phyloP scores from a whole-genome alignment of 73 alveolate genomes.

The Paraurostyla sp. region DNA sequence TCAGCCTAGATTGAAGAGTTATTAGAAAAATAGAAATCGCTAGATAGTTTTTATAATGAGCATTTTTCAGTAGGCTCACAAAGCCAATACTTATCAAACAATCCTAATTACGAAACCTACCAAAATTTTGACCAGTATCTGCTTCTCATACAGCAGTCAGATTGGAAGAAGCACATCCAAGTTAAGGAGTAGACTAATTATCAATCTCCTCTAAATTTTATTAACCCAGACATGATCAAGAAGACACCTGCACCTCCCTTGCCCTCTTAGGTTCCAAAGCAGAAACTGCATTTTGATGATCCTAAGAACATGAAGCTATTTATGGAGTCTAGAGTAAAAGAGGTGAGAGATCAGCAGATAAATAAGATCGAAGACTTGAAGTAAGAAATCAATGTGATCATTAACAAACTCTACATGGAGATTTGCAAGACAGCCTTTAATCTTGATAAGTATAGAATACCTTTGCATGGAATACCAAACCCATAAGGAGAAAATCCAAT shows the following conservation, averaged over 20 bases:
- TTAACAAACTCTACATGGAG: slow-evolving; percentile 67
- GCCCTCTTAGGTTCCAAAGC: not conserved
- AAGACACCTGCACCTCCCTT: not conserved
- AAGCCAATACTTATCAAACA: not conserved
- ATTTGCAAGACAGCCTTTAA: slow-evolving; percentile 66
- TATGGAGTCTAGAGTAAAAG: not conserved
- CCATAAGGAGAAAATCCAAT: slow-evolving; percentile 87
- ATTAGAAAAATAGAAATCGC: slow-evolving; percentile 25
- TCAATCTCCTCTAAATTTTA: not conserved
- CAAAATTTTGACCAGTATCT: slow-evolving; percentile 9
- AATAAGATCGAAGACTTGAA: slow-evolving; percentile 38
- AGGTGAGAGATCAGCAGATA: not conserved
- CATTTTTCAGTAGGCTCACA: not conserved
- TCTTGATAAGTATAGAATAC: slow-evolving; percentile 81
- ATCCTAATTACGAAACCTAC: slow-evolving; percentile 30
- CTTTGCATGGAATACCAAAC: slow-evolving; percentile 83
- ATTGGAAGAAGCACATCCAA: slow-evolving; percentile 56
- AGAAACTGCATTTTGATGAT: not conserved
- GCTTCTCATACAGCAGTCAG: slow-evolving; percentile 18
- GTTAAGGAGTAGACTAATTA: not conserved
- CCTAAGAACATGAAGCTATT: slow-evolving; percentile 8
- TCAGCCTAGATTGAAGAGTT: slow-evolving; percentile 53
- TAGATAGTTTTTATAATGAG: slow-evolving; percentile 7
- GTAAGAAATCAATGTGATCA: slow-evolving; percentile 51
- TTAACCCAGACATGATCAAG: slow-evolving; percentile 15